phyloP scores from a whole-genome alignment of 1,284 basidiomycete genomes.

The Boletellus deceptivus region DNA sequence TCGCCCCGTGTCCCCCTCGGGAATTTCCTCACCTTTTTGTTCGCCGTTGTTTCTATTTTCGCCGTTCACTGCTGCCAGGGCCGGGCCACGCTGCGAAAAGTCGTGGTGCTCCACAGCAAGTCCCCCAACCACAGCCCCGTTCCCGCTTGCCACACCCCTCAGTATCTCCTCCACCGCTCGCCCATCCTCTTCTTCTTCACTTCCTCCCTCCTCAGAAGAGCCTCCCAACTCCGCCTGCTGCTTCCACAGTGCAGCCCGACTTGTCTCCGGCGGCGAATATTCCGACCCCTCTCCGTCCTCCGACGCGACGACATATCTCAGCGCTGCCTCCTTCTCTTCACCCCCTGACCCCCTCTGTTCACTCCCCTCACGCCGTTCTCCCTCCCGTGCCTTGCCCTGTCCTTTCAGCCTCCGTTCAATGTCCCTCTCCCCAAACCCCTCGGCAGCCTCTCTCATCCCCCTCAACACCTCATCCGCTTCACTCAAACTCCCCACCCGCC shows the following conservation, averaged over 20 bases:
- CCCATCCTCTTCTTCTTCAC: neutral
- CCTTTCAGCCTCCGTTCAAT: slow-evolving; percentile 7
- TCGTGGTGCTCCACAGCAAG: slow-evolving; percentile 1
- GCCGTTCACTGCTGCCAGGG: neutral
- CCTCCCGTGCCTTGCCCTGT: neutral
- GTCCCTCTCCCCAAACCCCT: slow-evolving; percentile 16
- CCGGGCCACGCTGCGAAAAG: slow-evolving; percentile 9
- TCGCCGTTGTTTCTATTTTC: neutral
- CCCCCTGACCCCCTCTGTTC: neutral
- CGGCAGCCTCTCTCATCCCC: slow-evolving; percentile 30
- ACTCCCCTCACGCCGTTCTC: neutral
- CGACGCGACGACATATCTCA: slow-evolving; percentile 16
- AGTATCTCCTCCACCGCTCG: slow-evolving; percentile 16
- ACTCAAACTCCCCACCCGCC: slow-evolving; percentile 11
- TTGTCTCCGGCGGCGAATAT: slow-evolving; percentile 32
- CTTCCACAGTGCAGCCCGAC: slow-evolving; percentile 30
- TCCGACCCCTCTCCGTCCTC: slow-evolving; percentile 22
- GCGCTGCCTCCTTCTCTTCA: neutral
- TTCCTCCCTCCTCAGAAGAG: neutral
- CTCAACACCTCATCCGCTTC: slow-evolving; percentile 28
- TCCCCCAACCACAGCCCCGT: neutral
- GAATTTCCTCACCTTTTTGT: neutral
- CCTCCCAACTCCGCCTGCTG: slow-evolving; percentile 8
- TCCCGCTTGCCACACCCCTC: neutral
- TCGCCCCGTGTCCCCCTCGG: neutral